These are phyloP conservation scores for Petrea volubilis DNA, from an alignment of 257 asterid genomes.

Conservation along the genomic window DNA sequence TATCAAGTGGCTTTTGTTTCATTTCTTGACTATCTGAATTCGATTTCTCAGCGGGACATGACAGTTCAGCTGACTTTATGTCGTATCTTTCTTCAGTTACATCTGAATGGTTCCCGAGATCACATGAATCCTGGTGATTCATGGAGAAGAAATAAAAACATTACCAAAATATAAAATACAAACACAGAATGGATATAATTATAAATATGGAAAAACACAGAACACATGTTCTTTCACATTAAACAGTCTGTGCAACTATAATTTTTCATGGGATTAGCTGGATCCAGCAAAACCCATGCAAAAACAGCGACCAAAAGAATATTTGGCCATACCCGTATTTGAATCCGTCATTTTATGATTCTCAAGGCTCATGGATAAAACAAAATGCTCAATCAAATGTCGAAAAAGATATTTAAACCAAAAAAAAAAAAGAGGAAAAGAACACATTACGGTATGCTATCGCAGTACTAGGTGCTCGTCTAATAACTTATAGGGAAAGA, in stretches of 20 bases:
- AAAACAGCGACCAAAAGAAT: too few species aligned
- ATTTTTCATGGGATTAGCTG: background rate
- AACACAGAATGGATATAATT: background rate
- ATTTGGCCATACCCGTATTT: background rate
- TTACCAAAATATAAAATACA: background rate
- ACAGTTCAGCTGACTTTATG: constrained; percentile 41
- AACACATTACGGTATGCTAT: too few species aligned
- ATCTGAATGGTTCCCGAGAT: constrained; percentile 79
- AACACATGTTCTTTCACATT: too few species aligned
- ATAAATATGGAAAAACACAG: background rate
- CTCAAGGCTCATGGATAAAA: too few species aligned
- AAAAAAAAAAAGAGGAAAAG: too few species aligned
- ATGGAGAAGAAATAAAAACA: constrained; percentile 1
- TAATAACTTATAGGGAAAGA: too few species aligned
- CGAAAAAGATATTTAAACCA: too few species aligned
- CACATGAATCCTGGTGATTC: constrained; percentile 63
- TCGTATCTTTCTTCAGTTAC: constrained; percentile 76
- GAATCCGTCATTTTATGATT: too few species aligned
- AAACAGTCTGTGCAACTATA: background rate
- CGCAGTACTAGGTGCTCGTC: too few species aligned
- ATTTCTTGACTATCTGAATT: constrained; percentile 30
- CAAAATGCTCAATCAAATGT: too few species aligned
- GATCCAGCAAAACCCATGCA: background rate
- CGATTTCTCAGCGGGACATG: constrained; percentile 21
- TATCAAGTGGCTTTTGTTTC: constrained; percentile 23